These are phyloP conservation scores for Panaeolus papilionaceus DNA, from an alignment of 768 basidiomycete species.

Conservation along the genomic window DNA sequence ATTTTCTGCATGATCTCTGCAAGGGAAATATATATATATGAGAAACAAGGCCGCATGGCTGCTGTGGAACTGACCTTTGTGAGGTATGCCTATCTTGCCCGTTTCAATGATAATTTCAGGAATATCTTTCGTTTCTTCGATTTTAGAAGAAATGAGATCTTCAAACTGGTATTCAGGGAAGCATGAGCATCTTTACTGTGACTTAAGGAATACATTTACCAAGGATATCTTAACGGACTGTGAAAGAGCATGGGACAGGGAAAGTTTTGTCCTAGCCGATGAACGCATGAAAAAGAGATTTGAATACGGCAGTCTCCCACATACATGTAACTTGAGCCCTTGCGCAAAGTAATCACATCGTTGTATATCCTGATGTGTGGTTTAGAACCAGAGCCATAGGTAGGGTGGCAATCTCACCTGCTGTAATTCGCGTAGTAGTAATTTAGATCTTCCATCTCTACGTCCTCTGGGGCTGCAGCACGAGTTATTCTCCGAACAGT, in stretches of 20 bases:
- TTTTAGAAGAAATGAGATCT: conserved; percentile 88
- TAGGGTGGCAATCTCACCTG: conserved; percentile 56
- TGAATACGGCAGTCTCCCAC: conserved; percentile 30
- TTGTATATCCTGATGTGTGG: conserved; percentile 78
- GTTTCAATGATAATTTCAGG: conserved; percentile 93
- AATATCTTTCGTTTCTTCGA: conserved; percentile 96
- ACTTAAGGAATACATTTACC: conserved; percentile 45
- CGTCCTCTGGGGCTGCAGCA: conserved; percentile 73
- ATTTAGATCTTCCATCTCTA: conserved; percentile 97
- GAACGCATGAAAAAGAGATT: conserved; percentile 14
- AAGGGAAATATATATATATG: conserved; percentile 19
- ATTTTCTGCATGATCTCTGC: conserved; percentile 97
- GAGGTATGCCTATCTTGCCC: conserved; percentile 91
- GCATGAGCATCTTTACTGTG: conserved; percentile 11
- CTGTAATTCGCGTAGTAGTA: conserved; percentile 98
- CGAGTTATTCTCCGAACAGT: conserved; percentile 2
- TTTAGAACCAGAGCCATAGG: conserved; percentile 15
- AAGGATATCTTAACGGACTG: conserved; percentile 98
- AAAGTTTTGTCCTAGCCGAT: conserved; percentile 85
- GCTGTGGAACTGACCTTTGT: conserved; percentile 60
- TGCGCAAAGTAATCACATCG: conserved; percentile 94
- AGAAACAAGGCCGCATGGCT: conserved; percentile 19
- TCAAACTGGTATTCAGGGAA: conserved; percentile 67
- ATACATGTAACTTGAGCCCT: conserved; percentile 95
- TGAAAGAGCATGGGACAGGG: conserved; percentile 91